Conservation (phyloP, 345 rosid species). For the Acer yangbiense region DNA sequence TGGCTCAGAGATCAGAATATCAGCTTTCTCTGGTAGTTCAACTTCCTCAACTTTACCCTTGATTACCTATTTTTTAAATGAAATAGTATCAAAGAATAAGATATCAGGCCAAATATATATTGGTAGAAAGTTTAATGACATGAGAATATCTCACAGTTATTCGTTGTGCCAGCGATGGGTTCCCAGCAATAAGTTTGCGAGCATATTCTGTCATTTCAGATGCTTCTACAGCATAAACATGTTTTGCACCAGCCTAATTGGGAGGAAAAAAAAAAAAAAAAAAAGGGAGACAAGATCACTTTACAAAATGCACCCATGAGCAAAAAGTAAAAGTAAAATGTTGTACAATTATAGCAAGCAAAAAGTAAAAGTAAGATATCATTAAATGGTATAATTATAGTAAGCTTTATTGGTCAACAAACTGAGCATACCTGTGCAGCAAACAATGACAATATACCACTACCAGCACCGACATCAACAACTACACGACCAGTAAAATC, state of each 20-base stretch:
- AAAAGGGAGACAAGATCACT: slow-evolving; percentile 17
- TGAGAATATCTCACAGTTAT: slow-evolving; percentile 66
- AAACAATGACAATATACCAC: slow-evolving; percentile 95
- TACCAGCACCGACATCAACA: slow-evolving; percentile 99
- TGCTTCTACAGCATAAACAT: slow-evolving; percentile 99
- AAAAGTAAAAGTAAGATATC: not conserved
- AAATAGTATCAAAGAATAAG: slow-evolving; percentile 19
- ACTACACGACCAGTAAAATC: slow-evolving; percentile 92
- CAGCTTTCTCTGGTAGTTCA: slow-evolving; percentile 96
- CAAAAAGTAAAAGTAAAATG: not conserved
- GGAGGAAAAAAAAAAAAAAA: not conserved
- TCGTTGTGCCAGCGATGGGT: slow-evolving; percentile 72
- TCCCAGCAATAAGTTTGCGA: slow-evolving; percentile 88
- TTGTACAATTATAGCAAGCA: slow-evolving; percentile 9
- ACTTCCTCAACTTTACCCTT: slow-evolving; percentile 98
- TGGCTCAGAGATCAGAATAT: slow-evolving; percentile 94
- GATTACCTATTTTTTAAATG: slow-evolving; percentile 59
- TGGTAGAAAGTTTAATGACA: slow-evolving; percentile 11
- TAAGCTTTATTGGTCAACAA: not conserved
- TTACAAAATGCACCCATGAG: not conserved
- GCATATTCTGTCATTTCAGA: slow-evolving; percentile 99
- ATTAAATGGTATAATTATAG: slow-evolving; percentile 1
- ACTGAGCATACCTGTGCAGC: slow-evolving; percentile 83
- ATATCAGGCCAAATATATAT: slow-evolving; percentile 15
- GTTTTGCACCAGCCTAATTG: slow-evolving; percentile 96